Evolutionary conservation across 768 basidiomycete genomes (phyloP), one percentile per base, ranked within the genome.

Genomic region (Boletus subparvulus): DNA sequence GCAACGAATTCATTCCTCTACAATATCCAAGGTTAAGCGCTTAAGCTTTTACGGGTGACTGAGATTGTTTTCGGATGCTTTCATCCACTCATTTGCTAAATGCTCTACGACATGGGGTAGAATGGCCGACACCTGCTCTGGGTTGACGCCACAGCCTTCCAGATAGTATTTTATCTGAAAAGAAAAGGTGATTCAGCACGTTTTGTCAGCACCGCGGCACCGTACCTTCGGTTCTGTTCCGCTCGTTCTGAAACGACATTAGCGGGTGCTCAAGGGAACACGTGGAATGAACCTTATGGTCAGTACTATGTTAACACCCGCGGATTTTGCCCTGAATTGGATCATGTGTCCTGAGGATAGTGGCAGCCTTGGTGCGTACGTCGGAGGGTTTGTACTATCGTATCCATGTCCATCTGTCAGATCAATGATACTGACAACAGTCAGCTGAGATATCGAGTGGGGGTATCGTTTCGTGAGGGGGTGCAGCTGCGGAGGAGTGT

Each of bases 161-260:
- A 94, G 75, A 66, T 95, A 95, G 69, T 88, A 92, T 68, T 95
- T 95, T 74, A 94, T 90, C 89, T 80, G 50, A 36, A 50, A 44
- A 41, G 8, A 39, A 39, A n/a, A 50, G 33, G 24, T 8, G 4
- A 51, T 33, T 60, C 35, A 60, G 43, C 11, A 26, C 19, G 9
- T 3, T 32, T 42, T 40, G 24, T 50, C 14, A 4, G n/a, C 36
- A 32, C 4, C 13, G 4, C 28, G 13, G 32, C 7, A 40, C 9
- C 14, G 19, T 64, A 88, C 90, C 83, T 94, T 94, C 0, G 92
- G 92, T 64, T 94, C 92, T 14, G 93, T 95, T 19, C 93, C 93
- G 62, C 90, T 92, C 30, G 92, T 94, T 52, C 92, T 88, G 56
- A 36, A 42, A 61, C 3, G 50, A 44, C 30, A 37, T 42, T 2